Evolutionary conservation across 2,329 filamentous ascomycete genomes (phyloP), one percentile per base, ranked within the genome.

Genomic region (Monilinia fructicola): DNA sequence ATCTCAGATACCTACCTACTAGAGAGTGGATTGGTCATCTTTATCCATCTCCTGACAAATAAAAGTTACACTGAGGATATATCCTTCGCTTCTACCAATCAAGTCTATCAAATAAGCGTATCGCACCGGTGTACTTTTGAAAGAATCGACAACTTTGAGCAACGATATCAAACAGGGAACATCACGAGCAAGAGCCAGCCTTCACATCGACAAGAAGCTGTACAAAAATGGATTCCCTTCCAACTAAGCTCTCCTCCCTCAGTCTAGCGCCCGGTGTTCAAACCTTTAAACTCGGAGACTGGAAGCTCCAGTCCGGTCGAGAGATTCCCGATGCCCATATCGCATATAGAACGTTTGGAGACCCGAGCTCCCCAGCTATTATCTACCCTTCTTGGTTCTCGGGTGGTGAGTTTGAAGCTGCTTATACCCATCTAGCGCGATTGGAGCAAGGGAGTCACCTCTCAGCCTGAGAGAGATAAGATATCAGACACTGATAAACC

Each of bases 371-470:
- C 7, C 90, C 90, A 10, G 87, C 86, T 2, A 85, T 93, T 67
- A 84, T 93, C 68, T 93, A 93, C 73, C 91, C 90, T 2, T 87
- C 87, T 2, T 93, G 90, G 90, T 93, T 88, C 75, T 88, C 86
- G 21, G 87, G 87, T 67, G 71, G 82, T 85, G 75, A 61, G 81
- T 77, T 48, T 28, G 7, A 11, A 21, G 9, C 18, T 23, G 10
- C 46, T 48, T 38, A 18, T 28, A 12, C 21, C 16, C 18, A n/a
- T 21, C 18, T 23, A 10, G 18, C 11, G 2, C 12, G 6, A 26
- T 18, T 9, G 2, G 16, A 3, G 40, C 6, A 10, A 42, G 14
- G 28, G 7, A 23, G 7, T 21, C 28, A 38, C n/a, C 9, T 60
- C 14, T 11, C 6, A 18, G 18, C 2, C 16, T 18, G 31, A 38